Percentiles rank a stretch among this genome's conserved stretches.
These are phyloP conservation scores for Lactarius akahatsu DNA, from an alignment of 768 basidiomycete genomes.

Conservation along the genomic window DNA sequence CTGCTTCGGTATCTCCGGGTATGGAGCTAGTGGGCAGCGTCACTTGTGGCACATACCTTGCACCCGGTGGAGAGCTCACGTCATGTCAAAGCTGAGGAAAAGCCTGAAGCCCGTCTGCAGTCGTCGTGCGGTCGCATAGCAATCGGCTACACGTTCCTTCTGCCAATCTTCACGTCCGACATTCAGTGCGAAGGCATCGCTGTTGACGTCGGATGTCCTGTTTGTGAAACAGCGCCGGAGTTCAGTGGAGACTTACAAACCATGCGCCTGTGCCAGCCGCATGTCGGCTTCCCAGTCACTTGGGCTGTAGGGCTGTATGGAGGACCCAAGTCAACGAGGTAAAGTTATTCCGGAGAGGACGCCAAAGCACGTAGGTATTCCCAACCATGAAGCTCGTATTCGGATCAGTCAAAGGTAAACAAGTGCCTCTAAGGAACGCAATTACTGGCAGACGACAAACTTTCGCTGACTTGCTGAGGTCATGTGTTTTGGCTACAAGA, in stretches of 20 bases:
- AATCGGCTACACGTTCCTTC: constrained; percentile 26
- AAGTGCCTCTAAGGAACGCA: background rate
- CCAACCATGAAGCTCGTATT: constrained; percentile 22
- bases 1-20: constrained; percentile 22
- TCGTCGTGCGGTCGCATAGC: constrained; percentile 53
- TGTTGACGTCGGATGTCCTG: background rate
- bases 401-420: constrained; percentile 4
- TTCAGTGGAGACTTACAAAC: constrained; percentile 6
- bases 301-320: constrained; percentile 1
- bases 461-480: background rate
- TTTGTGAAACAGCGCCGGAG: background rate
- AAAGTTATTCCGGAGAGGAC: background rate
- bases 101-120: constrained; percentile 38
- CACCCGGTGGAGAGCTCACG: constrained; percentile 24
- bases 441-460: constrained; percentile 26
- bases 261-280: constrained; percentile 16
- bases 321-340: background rate
- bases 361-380: constrained; percentile 8
- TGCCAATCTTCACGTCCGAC: constrained; percentile 35
- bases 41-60: background rate
- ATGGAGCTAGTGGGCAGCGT: constrained; percentile 36
- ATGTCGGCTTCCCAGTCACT: constrained; percentile 13
- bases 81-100: constrained; percentile 43
- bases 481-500: background rate
- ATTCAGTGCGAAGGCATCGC: constrained; percentile 29